Percentiles rank a stretch among this genome's conserved stretches.
phyloP scores from a whole-genome alignment of 805 yeast genomes.

The Saccharomyces paradoxus region DNA sequence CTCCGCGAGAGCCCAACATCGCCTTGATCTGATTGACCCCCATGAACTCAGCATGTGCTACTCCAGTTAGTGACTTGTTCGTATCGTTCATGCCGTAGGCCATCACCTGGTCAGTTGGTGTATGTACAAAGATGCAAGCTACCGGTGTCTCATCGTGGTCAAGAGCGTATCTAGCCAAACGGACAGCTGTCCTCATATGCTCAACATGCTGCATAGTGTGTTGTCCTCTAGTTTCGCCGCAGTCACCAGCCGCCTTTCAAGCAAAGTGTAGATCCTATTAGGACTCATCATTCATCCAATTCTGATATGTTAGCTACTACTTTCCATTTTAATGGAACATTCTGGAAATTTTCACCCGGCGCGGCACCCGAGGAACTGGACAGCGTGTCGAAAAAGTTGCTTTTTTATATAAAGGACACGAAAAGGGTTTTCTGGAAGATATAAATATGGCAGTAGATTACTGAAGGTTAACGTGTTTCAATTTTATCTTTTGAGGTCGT shows the following conservation, averaged over 20 bases:
- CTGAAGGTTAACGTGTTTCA: background rate
- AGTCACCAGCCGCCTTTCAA: background rate
- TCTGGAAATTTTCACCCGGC: constrained; percentile 3
- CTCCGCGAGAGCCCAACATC: constrained; percentile 15
- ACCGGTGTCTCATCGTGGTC: constrained; percentile 73
- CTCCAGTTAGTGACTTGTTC: constrained; percentile 75
- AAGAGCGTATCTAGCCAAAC: constrained; percentile 58
- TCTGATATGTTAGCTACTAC: background rate
- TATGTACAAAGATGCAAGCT: constrained; percentile 62
- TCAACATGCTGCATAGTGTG: constrained; percentile 10
- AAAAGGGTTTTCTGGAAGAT: background rate
- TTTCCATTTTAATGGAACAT: background rate
- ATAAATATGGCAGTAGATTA: background rate
- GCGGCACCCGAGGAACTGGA: background rate
- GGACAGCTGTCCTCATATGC: constrained; percentile 45
- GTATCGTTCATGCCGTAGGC: constrained; percentile 82
- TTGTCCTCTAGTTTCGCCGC: background rate
- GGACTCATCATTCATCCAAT: background rate
- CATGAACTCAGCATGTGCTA: constrained; percentile 85
- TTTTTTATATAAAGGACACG: background rate
- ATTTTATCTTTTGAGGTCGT: background rate
- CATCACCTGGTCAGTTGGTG: constrained; percentile 39
- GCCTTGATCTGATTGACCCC: constrained; percentile 54
- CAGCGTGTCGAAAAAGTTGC: background rate
- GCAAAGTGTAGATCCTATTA: background rate